Conservation (phyloP, 2,329 filamentous ascomycete genomes). For the Fusarium sp. region DNA sequence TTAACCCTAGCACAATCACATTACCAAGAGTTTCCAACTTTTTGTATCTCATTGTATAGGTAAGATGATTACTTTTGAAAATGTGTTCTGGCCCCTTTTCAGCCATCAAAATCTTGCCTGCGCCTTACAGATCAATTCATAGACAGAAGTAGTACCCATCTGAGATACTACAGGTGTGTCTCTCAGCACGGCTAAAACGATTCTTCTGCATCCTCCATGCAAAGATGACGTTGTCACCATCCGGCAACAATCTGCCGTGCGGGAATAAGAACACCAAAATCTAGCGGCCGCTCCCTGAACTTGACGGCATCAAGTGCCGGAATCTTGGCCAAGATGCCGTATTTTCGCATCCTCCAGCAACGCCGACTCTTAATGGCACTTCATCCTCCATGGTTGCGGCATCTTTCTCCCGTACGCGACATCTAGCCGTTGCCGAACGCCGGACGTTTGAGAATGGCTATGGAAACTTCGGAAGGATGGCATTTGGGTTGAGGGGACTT, state of each 20-base stretch:
- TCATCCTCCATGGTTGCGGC: background rate
- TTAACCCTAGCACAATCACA: background rate
- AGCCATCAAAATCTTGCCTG: background rate
- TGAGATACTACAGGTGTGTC: background rate
- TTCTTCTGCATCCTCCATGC: background rate
- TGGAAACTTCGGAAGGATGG: background rate
- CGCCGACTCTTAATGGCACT: background rate
- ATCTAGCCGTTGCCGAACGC: background rate
- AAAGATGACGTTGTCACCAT: background rate
- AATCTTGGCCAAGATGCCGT: background rate
- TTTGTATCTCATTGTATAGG: too few relatives aligned
- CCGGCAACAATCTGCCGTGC: slow-evolving; percentile 2
- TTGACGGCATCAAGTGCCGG: background rate
- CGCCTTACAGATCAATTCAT: background rate
- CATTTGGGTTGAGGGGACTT: background rate
- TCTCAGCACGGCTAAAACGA: background rate
- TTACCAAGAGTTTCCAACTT: too few relatives aligned
- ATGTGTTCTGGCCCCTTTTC: too few relatives aligned
- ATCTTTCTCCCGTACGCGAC: background rate
- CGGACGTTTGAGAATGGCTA: background rate
- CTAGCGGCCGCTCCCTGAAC: background rate
- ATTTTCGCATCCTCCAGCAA: background rate
- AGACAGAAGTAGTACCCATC: background rate
- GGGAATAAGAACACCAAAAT: background rate
- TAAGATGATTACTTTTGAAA: too few relatives aligned